Base-by-base conservation (phyloP, 2,329 filamentous ascomycete genomes). In the Canariomyces notabilis region DNA sequence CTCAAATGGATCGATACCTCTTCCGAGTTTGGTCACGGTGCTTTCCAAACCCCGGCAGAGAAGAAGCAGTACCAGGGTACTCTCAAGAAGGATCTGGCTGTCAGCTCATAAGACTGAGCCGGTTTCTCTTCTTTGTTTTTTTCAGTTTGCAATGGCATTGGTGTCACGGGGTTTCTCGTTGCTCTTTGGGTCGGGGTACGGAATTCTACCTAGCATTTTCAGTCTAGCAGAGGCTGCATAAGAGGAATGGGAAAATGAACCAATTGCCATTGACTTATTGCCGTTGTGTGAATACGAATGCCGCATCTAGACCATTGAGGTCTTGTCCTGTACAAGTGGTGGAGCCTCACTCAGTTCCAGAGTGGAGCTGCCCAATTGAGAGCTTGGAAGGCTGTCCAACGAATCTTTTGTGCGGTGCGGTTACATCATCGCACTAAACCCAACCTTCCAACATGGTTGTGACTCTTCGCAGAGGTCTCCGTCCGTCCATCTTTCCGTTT, bases 1-100 rank as follows among this genome's bases (percentile, higher is more conserved):
- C 87, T 98, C 79, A 98, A 98, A 79, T 98, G 93, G 93, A 98
- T 98, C 86, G 93, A 98, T 69, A 98, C 93, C 65, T 96, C 90
- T 55, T 96, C 90, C 78, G 95, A 98, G 82, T 98, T 98, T 75
- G 93, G 93, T 75, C 93, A 98, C 80, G 93, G 93, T 83, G 91
- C 89, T 67, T 98, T 95, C 89, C 93, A 98, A 82, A 98, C 93
- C 57, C 79, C 85, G 60, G 86, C 87, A 68, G 93, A 98, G 87
- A 98, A 98, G 89, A 88, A 87, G 78, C 83, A 89, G 71, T 93
- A 89, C 82, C 73, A 95, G 76, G 93, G 93, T 78, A 94, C 89
- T 50, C 89, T 98, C 87, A 98, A 98, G 89, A 98, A 97, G 89
- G 93, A 98, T 64, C 70, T 81, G 52, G 72, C 67, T 58, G 60